phyloP scores from a whole-genome alignment of 805 yeast species.

The Candida vaughaniae region DNA sequence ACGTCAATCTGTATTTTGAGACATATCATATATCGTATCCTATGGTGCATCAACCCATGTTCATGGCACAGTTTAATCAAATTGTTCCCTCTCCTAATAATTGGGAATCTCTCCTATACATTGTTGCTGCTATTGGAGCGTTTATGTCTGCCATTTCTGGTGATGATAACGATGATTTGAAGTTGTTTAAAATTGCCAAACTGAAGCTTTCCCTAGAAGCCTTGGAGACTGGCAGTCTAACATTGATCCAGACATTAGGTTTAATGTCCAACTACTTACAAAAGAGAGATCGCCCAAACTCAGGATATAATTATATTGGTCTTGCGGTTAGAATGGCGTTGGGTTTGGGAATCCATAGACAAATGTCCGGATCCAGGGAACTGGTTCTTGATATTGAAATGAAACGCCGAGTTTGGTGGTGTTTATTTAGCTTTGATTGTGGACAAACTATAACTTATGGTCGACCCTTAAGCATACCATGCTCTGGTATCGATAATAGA shows the following conservation, averaged over 20 bases:
- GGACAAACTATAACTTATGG: conserved; percentile 66
- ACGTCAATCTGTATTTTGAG: conserved; percentile 14
- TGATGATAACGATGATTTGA: conserved; percentile 15
- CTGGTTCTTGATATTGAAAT: conserved; percentile 38
- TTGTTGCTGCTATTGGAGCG: conserved; percentile 17
- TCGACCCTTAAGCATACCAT: conserved; percentile 53
- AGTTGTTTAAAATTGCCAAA: conserved; percentile 13
- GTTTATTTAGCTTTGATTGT: conserved; percentile 59
- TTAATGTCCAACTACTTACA: conserved; percentile 50
- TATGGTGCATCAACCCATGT: conserved; percentile 15
- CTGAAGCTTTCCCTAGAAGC: conserved; percentile 12
- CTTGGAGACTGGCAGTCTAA: conserved; percentile 64
- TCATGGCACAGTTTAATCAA: conserved; percentile 16
- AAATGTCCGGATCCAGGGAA: conserved; percentile 18
- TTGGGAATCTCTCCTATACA: conserved; percentile 15
- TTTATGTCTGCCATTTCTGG: conserved; percentile 15
- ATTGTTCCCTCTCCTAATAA: conserved; percentile 11
- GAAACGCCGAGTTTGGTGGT: conserved; percentile 69
- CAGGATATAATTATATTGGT: conserved; percentile 68
- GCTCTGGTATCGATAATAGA: conserved; percentile 16
- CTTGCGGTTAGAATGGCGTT: conserved; percentile 65
- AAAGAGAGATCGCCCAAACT: conserved; percentile 62
- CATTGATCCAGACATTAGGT: conserved; percentile 15
- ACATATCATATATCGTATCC: conserved; percentile 17
- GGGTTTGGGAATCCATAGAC: conserved; percentile 60